Evolutionary conservation across 1,139 yeast species (phyloP), one percentile per base, ranked within the genome.

Genomic region (Kluyveromyces marxianus): DNA sequence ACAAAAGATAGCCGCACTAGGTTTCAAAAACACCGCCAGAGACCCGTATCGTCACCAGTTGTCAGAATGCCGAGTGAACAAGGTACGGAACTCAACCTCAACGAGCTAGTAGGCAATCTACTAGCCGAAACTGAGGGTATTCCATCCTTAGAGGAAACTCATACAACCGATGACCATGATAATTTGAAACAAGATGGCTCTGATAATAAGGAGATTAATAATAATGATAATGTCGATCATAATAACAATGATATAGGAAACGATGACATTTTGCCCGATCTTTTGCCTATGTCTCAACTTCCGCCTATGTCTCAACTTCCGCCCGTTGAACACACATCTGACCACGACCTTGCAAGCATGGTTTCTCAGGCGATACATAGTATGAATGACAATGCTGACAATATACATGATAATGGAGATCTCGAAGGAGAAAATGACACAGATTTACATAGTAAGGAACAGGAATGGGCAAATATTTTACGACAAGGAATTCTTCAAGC

Each of bases 401-500:
- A 44, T 21, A 32, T 41, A 32, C 41, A 37, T 10, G 50, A 48
- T 26, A 44, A 44, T 21, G 34, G 42, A 32, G 42, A 37, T 25
- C 35, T 25, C 5, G 46, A 41, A n/a, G 25, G 27, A 29, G 48
- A 40, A 25, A 45, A 44, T 21, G 45, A 42, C 6, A 54, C 48
- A 7, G 53, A 52, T 8, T 46, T 48, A 37, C 54, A 54, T 28
- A 51, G 54, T 27, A 56, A 53, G 41, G 58, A 55, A 35, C 60
- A 64, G 61, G 58, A 55, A 37, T 62, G 66, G 66, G 63, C 63
- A 0, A 56, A 54, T 4, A 48, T 60, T 5, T 35, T 62, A 30
- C 63, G 60, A 37, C 63, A 60, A 41, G 60, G 61, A 10, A 44
- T 62, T 8, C 42, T 57, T 24, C 56, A 56, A 35, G 55, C 43